phyloP scores from a whole-genome alignment of 169 alveolate genomes.

The Babesia divergens region DNA sequence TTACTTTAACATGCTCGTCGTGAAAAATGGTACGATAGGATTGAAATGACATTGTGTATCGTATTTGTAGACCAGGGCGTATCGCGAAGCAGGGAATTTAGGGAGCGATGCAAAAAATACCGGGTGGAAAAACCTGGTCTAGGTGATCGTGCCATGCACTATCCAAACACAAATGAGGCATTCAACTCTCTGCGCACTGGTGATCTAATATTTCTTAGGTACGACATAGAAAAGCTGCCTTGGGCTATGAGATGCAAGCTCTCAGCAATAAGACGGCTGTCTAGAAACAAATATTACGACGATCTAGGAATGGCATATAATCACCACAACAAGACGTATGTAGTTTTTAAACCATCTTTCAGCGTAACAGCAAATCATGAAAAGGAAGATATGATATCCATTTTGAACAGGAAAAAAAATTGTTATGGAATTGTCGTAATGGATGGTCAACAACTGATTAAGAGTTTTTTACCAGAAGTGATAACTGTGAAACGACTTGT shows the following conservation, averaged over 20 bases:
- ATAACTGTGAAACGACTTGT: conserved; percentile 42
- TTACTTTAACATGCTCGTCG: background rate
- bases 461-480: conserved; percentile 35
- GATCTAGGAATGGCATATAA: conserved; percentile 48
- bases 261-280: conserved; percentile 11
- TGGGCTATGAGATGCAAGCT: conserved; percentile 6
- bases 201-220: conserved; percentile 48
- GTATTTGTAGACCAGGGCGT: too few species aligned
- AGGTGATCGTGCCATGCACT: background rate
- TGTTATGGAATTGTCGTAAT: conserved; percentile 16
- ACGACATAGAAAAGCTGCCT: conserved; percentile 22
- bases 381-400: background rate
- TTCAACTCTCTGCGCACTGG: conserved; percentile 39
- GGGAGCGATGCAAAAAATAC: background rate
- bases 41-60: too few species aligned
- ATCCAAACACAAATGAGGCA: background rate
- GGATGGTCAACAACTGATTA: conserved; percentile 16
- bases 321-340: background rate
- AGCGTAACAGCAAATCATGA: conserved; percentile 2
- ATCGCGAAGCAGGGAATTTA: background rate
- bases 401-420: background rate
- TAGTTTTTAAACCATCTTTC: conserved; percentile 35
- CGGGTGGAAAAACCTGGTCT: background rate
- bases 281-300: conserved; percentile 26
- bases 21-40: background rate